Conservation (phyloP, 345 rosid species). For the Salix viminalis region DNA sequence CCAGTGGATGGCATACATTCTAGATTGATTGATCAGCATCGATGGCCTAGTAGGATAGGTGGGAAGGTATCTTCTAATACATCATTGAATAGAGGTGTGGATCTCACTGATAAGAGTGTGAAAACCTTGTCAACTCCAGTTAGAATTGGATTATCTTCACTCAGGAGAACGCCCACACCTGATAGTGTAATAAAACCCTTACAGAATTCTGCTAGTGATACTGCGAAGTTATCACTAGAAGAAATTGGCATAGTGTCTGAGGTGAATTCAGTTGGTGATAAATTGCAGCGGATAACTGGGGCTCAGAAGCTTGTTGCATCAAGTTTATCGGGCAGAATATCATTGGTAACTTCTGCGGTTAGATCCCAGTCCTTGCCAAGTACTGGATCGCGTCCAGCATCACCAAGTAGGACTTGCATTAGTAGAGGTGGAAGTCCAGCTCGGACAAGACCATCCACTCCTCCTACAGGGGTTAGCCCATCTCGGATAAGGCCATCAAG, state of each 20-base stretch:
- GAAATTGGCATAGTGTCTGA: conserved; percentile 40
- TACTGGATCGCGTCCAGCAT: conserved; percentile 55
- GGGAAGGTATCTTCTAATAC: conserved; percentile 54
- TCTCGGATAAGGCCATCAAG: conserved; percentile 63
- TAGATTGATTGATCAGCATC: conserved; percentile 81
- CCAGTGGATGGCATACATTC: conserved; percentile 64
- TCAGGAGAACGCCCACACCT: conserved; percentile 45
- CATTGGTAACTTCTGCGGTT: conserved; percentile 35
- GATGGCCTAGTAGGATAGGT: conserved; percentile 84
- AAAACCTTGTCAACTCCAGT: conserved; percentile 36
- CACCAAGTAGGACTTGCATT: conserved; percentile 56
- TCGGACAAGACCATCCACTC: conserved; percentile 59
- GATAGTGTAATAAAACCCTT: conserved; percentile 38
- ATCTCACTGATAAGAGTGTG: conserved; percentile 50
- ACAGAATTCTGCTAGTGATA: conserved; percentile 56
- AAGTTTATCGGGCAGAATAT: conserved; percentile 47
- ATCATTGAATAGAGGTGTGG: conserved; percentile 43
- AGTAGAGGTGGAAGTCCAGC: conserved; percentile 57
- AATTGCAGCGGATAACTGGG: conserved; percentile 30
- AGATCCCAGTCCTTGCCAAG: conserved; percentile 52
- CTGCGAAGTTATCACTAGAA: conserved; percentile 39
- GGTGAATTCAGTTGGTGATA: conserved; percentile 46
- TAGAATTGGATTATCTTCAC: conserved; percentile 47
- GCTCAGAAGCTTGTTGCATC: conserved; percentile 42
- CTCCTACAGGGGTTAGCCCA: conserved; percentile 77